Conservation (phyloP, 495 filamentous ascomycete genomes). For the Neurospora sp. region DNA sequence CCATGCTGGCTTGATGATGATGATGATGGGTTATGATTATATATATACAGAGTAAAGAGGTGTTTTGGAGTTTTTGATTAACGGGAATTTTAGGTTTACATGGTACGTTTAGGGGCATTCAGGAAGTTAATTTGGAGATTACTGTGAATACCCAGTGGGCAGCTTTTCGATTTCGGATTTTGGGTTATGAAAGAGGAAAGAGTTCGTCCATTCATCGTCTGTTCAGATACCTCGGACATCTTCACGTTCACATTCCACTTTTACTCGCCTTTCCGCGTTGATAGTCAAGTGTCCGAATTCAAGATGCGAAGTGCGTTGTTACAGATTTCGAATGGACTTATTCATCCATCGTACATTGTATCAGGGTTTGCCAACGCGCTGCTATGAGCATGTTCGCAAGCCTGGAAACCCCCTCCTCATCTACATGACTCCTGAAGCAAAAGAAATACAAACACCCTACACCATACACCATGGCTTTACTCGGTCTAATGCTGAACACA, state of each 20-base stretch:
- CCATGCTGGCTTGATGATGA: constrained; percentile 36
- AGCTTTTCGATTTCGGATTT: neutral
- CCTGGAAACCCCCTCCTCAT: neutral
- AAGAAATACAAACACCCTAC: neutral
- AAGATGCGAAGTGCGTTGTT: neutral
- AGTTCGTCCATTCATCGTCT: neutral
- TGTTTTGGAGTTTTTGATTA: neutral
- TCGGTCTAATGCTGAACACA: neutral
- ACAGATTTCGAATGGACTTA: neutral
- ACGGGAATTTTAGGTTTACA: neutral
- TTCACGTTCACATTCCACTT: neutral
- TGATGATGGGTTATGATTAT: neutral
- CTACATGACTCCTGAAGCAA: neutral
- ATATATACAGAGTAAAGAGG: neutral
- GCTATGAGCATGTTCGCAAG: neutral
- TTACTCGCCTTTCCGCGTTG: neutral
- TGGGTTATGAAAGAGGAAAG: neutral
- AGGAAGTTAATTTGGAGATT: neutral
- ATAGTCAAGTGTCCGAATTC: neutral
- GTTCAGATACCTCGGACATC: neutral
- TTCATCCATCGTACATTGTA: neutral
- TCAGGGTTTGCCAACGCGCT: neutral
- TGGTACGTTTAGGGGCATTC: neutral
- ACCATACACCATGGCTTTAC: neutral
- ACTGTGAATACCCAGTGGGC: neutral